A percentile compares a stretch with the other conserved stretches of the same genome.
These are phyloP conservation scores for Sanghuangporus weigelae DNA, from an alignment of 1,284 basidiomycete genomes.

Conservation along the genomic window DNA sequence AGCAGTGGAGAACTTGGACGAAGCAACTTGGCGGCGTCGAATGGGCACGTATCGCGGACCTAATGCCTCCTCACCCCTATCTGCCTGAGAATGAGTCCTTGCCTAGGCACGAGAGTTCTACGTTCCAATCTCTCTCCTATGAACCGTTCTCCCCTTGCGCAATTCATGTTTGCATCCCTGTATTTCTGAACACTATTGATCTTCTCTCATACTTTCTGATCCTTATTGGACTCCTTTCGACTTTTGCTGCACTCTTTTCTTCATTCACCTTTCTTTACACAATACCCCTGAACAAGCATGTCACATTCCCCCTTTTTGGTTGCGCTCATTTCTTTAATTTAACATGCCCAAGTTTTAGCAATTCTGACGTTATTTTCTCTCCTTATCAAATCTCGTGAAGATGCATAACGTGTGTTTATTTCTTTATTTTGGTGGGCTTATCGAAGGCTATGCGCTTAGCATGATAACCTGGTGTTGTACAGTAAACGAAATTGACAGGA, in stretches of 20 bases:
- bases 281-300: slow-evolving; percentile 10
- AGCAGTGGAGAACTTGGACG: slow-evolving; percentile 14
- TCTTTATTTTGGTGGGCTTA: neutral
- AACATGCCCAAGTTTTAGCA: neutral
- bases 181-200: slow-evolving; percentile 14
- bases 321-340: neutral
- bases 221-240: neutral
- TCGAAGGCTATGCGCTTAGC: neutral
- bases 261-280: neutral
- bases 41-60: slow-evolving; percentile 14
- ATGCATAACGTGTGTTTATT: neutral
- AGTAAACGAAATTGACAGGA: neutral
- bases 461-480: slow-evolving; percentile 14
- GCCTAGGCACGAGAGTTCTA: neutral
- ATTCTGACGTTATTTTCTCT: neutral
- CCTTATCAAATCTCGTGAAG: neutral
- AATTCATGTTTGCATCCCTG: slow-evolving; percentile 3
- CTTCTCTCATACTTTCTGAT: slow-evolving; percentile 8
- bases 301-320: slow-evolving; percentile 6
- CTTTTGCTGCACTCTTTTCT: neutral
- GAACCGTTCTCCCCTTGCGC: neutral
- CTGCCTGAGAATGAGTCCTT: neutral
- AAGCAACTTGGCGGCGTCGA: slow-evolving; percentile 1
- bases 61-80: neutral
- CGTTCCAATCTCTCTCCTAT: neutral